Evolutionary conservation across 768 basidiomycete species (phyloP).

Genomic region (Saitozyma podzolica): DNA sequence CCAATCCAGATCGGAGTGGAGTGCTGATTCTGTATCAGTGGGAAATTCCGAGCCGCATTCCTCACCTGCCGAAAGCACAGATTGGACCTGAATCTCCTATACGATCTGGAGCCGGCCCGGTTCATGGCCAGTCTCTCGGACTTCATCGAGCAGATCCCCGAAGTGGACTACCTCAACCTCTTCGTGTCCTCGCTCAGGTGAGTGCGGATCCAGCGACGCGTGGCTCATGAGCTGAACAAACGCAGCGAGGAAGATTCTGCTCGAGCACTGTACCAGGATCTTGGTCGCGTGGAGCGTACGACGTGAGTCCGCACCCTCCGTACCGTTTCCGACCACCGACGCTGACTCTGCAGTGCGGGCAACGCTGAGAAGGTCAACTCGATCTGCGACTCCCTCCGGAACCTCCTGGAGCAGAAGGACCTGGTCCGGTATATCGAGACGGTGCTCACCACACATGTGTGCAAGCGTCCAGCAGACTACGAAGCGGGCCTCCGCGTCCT

Average conservation of each 20-base stretch:
- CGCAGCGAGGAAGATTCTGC: slow-evolving; percentile 47
- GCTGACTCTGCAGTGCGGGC: slow-evolving; percentile 3
- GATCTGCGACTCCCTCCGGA: slow-evolving; percentile 75
- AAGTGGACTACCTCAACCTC: slow-evolving; percentile 88
- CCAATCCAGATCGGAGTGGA: background rate
- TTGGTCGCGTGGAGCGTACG: slow-evolving; percentile 5
- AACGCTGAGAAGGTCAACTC: slow-evolving; percentile 58
- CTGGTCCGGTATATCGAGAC: slow-evolving; percentile 81
- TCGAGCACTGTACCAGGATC: slow-evolving; percentile 43
- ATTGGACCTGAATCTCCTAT: slow-evolving; percentile 84
- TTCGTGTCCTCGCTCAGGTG: slow-evolving; percentile 85
- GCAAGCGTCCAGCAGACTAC: slow-evolving; percentile 86
- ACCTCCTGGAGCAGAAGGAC: slow-evolving; percentile 67
- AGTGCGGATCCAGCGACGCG: slow-evolving; percentile 8
- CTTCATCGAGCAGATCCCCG: slow-evolving; percentile 81
- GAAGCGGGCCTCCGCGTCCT: slow-evolving; percentile 78
- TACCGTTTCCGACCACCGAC: background rate
- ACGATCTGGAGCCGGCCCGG: slow-evolving; percentile 70
- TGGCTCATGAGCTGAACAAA: background rate
- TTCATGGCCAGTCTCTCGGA: slow-evolving; percentile 66
- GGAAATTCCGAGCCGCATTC: slow-evolving; percentile 81
- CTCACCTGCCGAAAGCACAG: slow-evolving; percentile 88
- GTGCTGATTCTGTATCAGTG: slow-evolving; percentile 56
- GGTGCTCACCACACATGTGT: slow-evolving; percentile 87
- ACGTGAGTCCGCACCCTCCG: background rate